A percentile compares a stretch with the other conserved stretches of the same genome.
phyloP scores from a whole-genome alignment of 768 basidiomycete species.

The Pleurotus citrinopileatus region DNA sequence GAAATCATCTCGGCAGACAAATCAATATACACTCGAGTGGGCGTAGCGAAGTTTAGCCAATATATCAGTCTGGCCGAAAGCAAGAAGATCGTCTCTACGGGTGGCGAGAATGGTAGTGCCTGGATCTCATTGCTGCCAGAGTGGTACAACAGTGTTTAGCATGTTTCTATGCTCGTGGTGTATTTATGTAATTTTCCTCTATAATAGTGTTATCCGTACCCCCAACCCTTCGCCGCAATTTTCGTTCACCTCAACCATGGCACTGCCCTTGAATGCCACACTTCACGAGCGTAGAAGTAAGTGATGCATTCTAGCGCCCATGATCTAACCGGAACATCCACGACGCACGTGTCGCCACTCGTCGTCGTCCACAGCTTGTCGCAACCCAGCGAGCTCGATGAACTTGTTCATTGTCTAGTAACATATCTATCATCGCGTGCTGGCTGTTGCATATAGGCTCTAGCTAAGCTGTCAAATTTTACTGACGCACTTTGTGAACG shows the following conservation, averaged over 20 bases:
- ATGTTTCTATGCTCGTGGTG: too few relatives aligned
- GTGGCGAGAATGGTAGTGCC: not conserved
- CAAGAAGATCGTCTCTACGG: slow-evolving; percentile 1
- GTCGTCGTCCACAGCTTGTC: not conserved
- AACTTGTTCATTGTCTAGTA: not conserved
- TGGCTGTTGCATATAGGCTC: too few relatives aligned
- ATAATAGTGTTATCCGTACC: not conserved
- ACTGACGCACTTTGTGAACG: not conserved
- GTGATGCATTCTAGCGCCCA: too few relatives aligned
- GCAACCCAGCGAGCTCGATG: not conserved
- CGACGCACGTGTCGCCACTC: not conserved
- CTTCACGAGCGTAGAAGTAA: not conserved
- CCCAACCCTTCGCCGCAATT: too few relatives aligned
- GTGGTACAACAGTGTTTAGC: slow-evolving; percentile 1
- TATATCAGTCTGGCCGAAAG: slow-evolving; percentile 4
- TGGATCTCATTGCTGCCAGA: slow-evolving; percentile 1
- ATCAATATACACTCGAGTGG: not conserved
- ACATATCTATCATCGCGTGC: not conserved
- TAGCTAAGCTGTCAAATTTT: not conserved
- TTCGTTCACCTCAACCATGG: too few relatives aligned
- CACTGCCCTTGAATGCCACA: too few relatives aligned
- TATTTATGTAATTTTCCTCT: not conserved
- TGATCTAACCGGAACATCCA: not conserved
- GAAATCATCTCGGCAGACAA: slow-evolving; percentile 4
- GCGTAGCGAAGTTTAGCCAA: slow-evolving; percentile 2